A percentile compares a stretch with the other conserved stretches of the same genome.
These are phyloP conservation scores for Scenedesmus sp. DNA, from an alignment of 163 green algal species.

Conservation along the genomic window DNA sequence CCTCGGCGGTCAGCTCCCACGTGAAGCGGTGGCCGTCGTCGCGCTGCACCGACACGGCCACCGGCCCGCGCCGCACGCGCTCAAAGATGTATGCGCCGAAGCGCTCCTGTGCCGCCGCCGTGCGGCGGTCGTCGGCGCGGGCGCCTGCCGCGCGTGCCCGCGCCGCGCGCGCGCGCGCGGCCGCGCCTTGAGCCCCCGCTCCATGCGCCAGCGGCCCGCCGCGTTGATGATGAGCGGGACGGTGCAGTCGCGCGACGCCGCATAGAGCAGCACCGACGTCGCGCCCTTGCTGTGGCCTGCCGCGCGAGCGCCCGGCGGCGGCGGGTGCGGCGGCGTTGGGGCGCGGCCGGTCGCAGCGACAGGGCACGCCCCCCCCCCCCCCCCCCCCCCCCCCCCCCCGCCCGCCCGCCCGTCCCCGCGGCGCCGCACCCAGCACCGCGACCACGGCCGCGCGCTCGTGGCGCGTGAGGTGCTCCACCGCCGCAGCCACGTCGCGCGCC, in stretches of 20 bases:
- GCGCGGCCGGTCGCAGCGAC: background rate
- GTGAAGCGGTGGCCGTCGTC: conserved; percentile 40
- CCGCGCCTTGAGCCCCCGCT: conserved; percentile 54
- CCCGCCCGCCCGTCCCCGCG: background rate
- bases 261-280: conserved; percentile 66
- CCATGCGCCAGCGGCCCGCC: conserved; percentile 56
- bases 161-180: no score
- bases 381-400: background rate
- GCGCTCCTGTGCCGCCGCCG: no score
- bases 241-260: conserved; percentile 54
- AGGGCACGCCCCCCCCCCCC: background rate
- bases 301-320: background rate
- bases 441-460: conserved; percentile 45
- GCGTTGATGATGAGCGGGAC: conserved; percentile 69
- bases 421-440: conserved; percentile 53
- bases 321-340: background rate
- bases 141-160: no score
- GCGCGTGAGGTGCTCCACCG: conserved; percentile 50
- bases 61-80: conserved; percentile 36
- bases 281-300: conserved; percentile 74
- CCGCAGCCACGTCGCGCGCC: conserved; percentile 60
- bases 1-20: conserved; percentile 57
- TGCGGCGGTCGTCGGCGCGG: no score
- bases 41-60: conserved; percentile 41
- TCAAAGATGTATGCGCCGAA: conserved; percentile 63